These are phyloP conservation scores for Zymoseptoria tritici DNA, from an alignment of 2,329 filamentous ascomycete species.

Conservation along the genomic window DNA sequence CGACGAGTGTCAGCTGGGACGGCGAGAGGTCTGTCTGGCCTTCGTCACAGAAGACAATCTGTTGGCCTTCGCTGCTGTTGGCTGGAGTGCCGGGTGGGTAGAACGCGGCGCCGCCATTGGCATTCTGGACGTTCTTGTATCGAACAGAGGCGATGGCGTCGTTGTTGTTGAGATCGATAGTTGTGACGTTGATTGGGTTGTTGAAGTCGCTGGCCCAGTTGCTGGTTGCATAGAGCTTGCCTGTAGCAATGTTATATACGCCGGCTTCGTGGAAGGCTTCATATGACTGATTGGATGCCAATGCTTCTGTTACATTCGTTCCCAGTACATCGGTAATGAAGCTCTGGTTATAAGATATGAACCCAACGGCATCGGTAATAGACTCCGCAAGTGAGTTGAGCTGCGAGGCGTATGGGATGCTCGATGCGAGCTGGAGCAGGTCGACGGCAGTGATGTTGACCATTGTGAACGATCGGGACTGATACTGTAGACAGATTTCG, in stretches of 20 bases:
- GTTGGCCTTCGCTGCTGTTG: slow-evolving; percentile 26
- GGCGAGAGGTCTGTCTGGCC: slow-evolving; percentile 21
- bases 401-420: slow-evolving; percentile 26
- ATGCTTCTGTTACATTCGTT: slow-evolving; percentile 22
- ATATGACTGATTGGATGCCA: slow-evolving; percentile 22
- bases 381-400: slow-evolving; percentile 23
- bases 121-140: slow-evolving; percentile 22
- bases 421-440: slow-evolving; percentile 25
- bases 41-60: slow-evolving; percentile 30
- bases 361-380: slow-evolving; percentile 19
- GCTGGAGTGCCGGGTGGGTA: slow-evolving; percentile 25
- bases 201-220: slow-evolving; percentile 30
- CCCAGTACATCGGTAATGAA: slow-evolving; percentile 28
- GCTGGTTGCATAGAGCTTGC: slow-evolving; percentile 37
- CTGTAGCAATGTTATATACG: slow-evolving; percentile 29
- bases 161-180: slow-evolving; percentile 24
- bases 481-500: not conserved
- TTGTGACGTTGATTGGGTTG: slow-evolving; percentile 31
- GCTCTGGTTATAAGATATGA: slow-evolving; percentile 24
- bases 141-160: slow-evolving; percentile 22
- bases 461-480: slow-evolving; percentile 14
- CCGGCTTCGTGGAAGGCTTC: slow-evolving; percentile 36
- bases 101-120: slow-evolving; percentile 27
- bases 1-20: slow-evolving; percentile 23
- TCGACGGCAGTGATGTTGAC: slow-evolving; percentile 30